Percentiles rank a stretch among this genome's conserved stretches.
These are phyloP conservation scores for Lodderomyces beijingensis DNA, from an alignment of 1,139 yeast species.

Conservation along the genomic window DNA sequence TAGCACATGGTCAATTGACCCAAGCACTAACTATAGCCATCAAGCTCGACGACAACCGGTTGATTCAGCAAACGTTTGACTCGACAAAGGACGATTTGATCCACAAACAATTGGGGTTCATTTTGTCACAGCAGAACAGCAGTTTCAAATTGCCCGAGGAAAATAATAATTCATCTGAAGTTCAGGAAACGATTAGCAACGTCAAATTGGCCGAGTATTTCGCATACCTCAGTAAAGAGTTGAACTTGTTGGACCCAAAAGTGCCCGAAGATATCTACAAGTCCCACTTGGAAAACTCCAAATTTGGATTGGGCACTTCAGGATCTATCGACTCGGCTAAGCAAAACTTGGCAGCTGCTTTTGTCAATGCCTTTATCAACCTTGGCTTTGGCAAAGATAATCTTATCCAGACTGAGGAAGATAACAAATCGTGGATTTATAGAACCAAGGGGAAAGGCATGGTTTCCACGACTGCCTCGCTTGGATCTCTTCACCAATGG, in stretches of 20 bases:
- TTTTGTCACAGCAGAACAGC: slow-evolving; percentile 83
- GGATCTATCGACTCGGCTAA: slow-evolving; percentile 88
- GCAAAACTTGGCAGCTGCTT: slow-evolving; percentile 92
- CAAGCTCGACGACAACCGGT: slow-evolving; percentile 75
- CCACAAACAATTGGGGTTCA: slow-evolving; percentile 88
- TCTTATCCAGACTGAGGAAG: slow-evolving; percentile 69
- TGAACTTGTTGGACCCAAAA: slow-evolving; percentile 83
- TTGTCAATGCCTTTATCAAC: slow-evolving; percentile 88
- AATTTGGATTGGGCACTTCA: slow-evolving; percentile 52
- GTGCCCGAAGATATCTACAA: slow-evolving; percentile 95
- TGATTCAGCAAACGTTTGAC: slow-evolving; percentile 75
- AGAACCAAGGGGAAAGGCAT: slow-evolving; percentile 91
- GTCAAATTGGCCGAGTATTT: slow-evolving; percentile 75
- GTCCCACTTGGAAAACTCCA: slow-evolving; percentile 75
- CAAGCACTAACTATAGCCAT: slow-evolving; percentile 90
- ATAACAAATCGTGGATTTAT: slow-evolving; percentile 78
- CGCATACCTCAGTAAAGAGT: slow-evolving; percentile 75
- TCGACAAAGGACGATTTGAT: slow-evolving; percentile 66
- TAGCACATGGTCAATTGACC: slow-evolving; percentile 74
- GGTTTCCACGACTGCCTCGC: slow-evolving; percentile 90
- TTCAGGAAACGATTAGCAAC: slow-evolving; percentile 85
- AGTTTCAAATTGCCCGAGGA: slow-evolving; percentile 63
- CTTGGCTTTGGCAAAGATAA: slow-evolving; percentile 89
- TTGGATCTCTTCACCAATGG: slow-evolving; percentile 92
- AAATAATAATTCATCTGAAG: slow-evolving; percentile 69